phyloP scores from a whole-genome alignment of 2,329 filamentous ascomycete species.

The Venturia carpophila region DNA sequence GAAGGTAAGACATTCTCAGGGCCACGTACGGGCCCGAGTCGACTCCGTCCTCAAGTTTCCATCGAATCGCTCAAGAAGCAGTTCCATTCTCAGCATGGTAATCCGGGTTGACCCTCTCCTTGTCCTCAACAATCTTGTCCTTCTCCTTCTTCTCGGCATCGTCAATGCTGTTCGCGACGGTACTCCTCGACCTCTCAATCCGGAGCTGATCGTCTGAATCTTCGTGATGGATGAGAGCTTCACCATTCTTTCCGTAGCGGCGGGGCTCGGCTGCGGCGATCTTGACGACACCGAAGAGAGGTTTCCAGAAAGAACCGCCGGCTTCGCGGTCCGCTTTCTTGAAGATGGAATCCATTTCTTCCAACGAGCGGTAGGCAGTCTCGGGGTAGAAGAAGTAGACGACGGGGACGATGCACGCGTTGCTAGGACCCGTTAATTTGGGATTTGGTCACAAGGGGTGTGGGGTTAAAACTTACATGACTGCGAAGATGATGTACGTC shows the following conservation, averaged over 20 bases:
- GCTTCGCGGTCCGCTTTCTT: background rate
- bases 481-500: slow-evolving; percentile 11
- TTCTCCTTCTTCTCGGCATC: background rate
- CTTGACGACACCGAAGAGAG: slow-evolving; percentile 12
- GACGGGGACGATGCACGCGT: slow-evolving; percentile 17
- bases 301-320: slow-evolving; percentile 1
- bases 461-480: background rate
- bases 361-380: slow-evolving; percentile 14
- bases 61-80: background rate
- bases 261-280: slow-evolving; percentile 39
- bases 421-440: background rate
- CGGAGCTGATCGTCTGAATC: slow-evolving; percentile 37
- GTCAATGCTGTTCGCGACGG: background rate
- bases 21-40: background rate
- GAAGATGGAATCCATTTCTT: slow-evolving; percentile 19
- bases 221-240: slow-evolving; percentile 29
- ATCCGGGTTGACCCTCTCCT: background rate
- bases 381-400: slow-evolving; percentile 19
- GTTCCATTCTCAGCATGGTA: slow-evolving; percentile 8
- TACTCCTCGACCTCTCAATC: background rate
- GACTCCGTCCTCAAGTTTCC: background rate
- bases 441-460: background rate
- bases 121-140: background rate
- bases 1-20: background rate
- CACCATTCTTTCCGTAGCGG: slow-evolving; percentile 51